phyloP scores from a whole-genome alignment of 2,329 filamentous ascomycete species.

The Trichoderma sp. region DNA sequence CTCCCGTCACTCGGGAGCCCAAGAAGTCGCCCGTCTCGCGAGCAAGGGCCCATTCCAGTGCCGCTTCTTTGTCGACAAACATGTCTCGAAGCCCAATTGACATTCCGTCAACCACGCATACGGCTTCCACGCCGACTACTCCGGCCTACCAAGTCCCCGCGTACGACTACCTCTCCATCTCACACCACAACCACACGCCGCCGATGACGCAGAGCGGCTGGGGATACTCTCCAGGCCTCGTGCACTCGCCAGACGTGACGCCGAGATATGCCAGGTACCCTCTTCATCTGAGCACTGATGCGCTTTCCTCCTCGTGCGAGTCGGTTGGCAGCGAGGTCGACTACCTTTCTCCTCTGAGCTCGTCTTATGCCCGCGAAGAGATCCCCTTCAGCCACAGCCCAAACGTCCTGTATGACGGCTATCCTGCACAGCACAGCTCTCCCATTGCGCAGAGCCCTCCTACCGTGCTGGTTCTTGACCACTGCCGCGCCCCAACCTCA shows the following conservation, averaged over 20 bases:
- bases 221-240: constrained; percentile 49
- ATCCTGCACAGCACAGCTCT: constrained; percentile 52
- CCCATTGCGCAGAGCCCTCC: constrained; percentile 58
- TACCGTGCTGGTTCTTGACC: constrained; percentile 57
- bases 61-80: constrained; percentile 36
- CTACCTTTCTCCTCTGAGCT: constrained; percentile 62
- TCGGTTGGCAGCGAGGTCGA: constrained; percentile 64
- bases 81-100: constrained; percentile 40
- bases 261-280: constrained; percentile 50
- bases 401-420: constrained; percentile 59
- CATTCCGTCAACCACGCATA: constrained; percentile 34
- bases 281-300: constrained; percentile 51
- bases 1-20: constrained; percentile 52
- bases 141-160: constrained; percentile 37
- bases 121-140: constrained; percentile 48
- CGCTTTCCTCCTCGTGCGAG: constrained; percentile 58
- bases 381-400: constrained; percentile 59
- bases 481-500: constrained; percentile 57
- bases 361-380: constrained; percentile 59
- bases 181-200: constrained; percentile 48
- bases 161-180: constrained; percentile 56
- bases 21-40: constrained; percentile 52
- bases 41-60: constrained; percentile 49
- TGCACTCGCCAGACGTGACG: constrained; percentile 38
- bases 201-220: constrained; percentile 47